Conservation (phyloP, 805 yeast genomes). For the Cyberlindnera lachancei region DNA sequence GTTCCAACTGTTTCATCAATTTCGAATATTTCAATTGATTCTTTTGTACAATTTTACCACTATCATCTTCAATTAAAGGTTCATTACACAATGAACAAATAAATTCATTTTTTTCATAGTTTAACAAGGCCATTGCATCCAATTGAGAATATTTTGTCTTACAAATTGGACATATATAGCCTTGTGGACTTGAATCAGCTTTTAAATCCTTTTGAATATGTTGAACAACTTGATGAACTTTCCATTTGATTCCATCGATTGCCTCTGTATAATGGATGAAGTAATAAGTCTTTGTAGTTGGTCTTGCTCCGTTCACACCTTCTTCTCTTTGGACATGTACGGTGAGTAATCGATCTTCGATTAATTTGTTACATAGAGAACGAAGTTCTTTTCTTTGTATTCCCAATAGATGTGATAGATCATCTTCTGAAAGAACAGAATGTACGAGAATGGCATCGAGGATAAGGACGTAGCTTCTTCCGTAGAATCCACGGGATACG, state of each 20-base stretch:
- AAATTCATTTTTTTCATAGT: slow-evolving; percentile 75
- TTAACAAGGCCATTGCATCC: slow-evolving; percentile 77
- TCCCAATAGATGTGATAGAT: slow-evolving; percentile 70
- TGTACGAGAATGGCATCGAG: slow-evolving; percentile 84
- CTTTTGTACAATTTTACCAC: slow-evolving; percentile 70
- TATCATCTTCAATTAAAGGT: slow-evolving; percentile 77
- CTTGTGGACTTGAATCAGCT: slow-evolving; percentile 85
- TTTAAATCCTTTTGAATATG: slow-evolving; percentile 74
- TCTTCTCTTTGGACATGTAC: slow-evolving; percentile 68
- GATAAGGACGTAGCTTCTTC: slow-evolving; percentile 72
- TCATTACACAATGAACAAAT: slow-evolving; percentile 80
- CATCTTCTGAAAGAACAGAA: slow-evolving; percentile 89
- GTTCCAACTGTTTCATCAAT: slow-evolving; percentile 85
- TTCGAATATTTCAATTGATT: slow-evolving; percentile 76
- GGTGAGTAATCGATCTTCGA: slow-evolving; percentile 76
- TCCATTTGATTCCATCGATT: slow-evolving; percentile 94
- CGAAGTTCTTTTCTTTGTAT: slow-evolving; percentile 84
- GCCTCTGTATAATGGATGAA: slow-evolving; percentile 89
- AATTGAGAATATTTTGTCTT: slow-evolving; percentile 72
- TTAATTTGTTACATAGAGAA: slow-evolving; percentile 67
- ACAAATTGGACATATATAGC: slow-evolving; percentile 86
- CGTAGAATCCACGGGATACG: slow-evolving; percentile 83
- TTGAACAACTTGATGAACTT: slow-evolving; percentile 80
- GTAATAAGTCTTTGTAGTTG: slow-evolving; percentile 71
- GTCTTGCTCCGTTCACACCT: slow-evolving; percentile 48